These are phyloP conservation scores for Kockiozyma suomiensis DNA, from an alignment of 805 yeast genomes.

Conservation along the genomic window DNA sequence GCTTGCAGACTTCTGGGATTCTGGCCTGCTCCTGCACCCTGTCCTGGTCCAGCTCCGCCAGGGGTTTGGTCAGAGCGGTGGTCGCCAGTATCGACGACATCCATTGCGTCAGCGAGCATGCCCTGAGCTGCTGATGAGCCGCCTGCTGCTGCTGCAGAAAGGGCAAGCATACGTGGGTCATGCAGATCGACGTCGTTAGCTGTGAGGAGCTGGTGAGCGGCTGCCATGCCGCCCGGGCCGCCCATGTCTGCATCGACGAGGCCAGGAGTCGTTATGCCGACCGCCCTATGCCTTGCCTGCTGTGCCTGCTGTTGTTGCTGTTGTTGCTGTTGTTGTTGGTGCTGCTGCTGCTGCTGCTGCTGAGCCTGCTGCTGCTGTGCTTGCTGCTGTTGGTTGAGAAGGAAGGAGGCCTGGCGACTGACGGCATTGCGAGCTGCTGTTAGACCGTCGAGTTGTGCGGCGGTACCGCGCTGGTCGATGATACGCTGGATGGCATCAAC, in stretches of 20 bases:
- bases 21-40: conserved; percentile 5
- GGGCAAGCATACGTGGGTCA: conserved; percentile 28
- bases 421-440: conserved; percentile 8
- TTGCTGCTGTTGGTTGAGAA: conserved; percentile 14
- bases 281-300: conserved; percentile 32
- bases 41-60: not conserved
- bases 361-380: conserved; percentile 2
- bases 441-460: conserved; percentile 8
- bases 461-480: conserved; percentile 27
- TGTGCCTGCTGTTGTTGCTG: conserved; percentile 5
- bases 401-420: conserved; percentile 8
- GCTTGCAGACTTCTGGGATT: not conserved
- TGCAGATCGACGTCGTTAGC: conserved; percentile 26
- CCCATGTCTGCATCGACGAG: conserved; percentile 14
- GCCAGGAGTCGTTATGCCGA: conserved; percentile 9
- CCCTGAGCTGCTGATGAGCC: conserved; percentile 2
- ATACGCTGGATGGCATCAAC: conserved; percentile 38
- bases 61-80: not conserved
- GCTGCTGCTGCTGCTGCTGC: conserved; percentile 2
- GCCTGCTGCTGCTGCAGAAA: conserved; percentile 10
- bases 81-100: conserved; percentile 2
- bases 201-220: conserved; percentile 10
- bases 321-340: conserved; percentile 8
- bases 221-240: conserved; percentile 16
- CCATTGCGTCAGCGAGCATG: conserved; percentile 17